phyloP scores from a whole-genome alignment of 495 filamentous ascomycete species.

The Terfezia claveryi region DNA sequence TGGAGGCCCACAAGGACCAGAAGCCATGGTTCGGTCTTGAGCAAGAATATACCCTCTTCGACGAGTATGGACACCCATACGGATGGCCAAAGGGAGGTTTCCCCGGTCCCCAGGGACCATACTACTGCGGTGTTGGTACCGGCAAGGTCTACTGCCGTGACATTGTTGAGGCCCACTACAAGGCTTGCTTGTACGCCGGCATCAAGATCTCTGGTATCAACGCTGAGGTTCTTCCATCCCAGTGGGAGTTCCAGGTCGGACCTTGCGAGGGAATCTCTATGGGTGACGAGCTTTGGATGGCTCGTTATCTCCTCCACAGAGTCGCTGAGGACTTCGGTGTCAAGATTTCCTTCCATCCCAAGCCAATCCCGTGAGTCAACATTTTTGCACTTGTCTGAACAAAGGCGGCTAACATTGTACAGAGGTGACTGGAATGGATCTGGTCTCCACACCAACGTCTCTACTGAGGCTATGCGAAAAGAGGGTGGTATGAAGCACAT shows the following conservation, averaged over 20 bases:
- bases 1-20: constrained; percentile 65
- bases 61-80: constrained; percentile 65
- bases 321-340: constrained; percentile 94
- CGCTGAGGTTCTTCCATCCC: constrained; percentile 94
- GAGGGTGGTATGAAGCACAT: constrained; percentile 91
- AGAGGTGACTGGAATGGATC: constrained; percentile 96
- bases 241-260: constrained; percentile 99
- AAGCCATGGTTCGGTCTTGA: constrained; percentile 96
- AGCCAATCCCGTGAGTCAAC: constrained; percentile 53
- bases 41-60: constrained; percentile 92
- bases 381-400: neutral
- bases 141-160: constrained; percentile 97
- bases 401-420: neutral
- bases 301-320: constrained; percentile 87
- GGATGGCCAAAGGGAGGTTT: constrained; percentile 93
- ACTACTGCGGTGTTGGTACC: constrained; percentile 97
- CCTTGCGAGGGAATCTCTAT: constrained; percentile 81
- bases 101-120: constrained; percentile 91
- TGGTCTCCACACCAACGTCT: constrained; percentile 82
- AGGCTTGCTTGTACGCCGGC: constrained; percentile 77
- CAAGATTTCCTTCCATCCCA: constrained; percentile 88
- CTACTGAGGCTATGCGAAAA: constrained; percentile 60
- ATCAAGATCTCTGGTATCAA: constrained; percentile 96
- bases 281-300: constrained; percentile 95
- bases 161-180: constrained; percentile 96